Base-by-base conservation (phyloP, 108 stramenopile species). In the Nitzschia sp. region DNA sequence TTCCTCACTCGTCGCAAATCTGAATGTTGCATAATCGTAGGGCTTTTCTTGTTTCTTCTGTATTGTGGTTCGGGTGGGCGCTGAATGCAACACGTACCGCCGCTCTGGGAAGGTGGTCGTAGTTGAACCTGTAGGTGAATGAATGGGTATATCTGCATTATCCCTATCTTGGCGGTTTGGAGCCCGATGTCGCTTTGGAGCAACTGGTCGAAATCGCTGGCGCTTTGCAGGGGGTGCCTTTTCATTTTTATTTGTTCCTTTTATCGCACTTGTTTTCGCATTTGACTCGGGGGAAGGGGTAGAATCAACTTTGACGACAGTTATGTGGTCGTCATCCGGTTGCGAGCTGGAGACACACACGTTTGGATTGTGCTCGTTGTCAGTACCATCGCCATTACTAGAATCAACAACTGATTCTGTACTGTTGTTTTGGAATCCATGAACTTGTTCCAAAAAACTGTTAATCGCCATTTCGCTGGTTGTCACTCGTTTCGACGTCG, bases 401-500 rank as follows among this genome's bases (percentile, higher is more conserved):
- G 5, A 5, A 34, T 34, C 20, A 12, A 24, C 53, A 24, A 9
- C 6, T 20, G 53, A 12, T 24, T 21, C 22, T 0, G 1, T 9
- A 2, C 25, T 5, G 11, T 6, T 3, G 11, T 12, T 22, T 24
- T 54, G 63, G 51, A 34, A 66, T 21, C 65, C 65, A 52, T 66
- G 39, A 14, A 66, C 65, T 9, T 51, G 51, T 53, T 66, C 50
- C n/a, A 66, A 52, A 53, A 66, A 66, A 11, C 51, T 53, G 51
- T 38, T 52, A 37, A 66, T 66, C 38, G 52, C 53, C 34, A n/a
- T 52, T 53, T 66, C 65, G 40, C 58, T 57, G 12, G 39, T 50
- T 12, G 40, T 41, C 11, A 56, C 53, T 11, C 29, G 3, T 34
- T 34, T 37, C 37, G 29, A 34, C 29, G 29, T 34, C 29, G 29